A percentile compares a stretch with the other conserved stretches of the same genome.
phyloP scores from a whole-genome alignment of 139 green algal genomes.

The Astrephomene gubernaculifera region DNA sequence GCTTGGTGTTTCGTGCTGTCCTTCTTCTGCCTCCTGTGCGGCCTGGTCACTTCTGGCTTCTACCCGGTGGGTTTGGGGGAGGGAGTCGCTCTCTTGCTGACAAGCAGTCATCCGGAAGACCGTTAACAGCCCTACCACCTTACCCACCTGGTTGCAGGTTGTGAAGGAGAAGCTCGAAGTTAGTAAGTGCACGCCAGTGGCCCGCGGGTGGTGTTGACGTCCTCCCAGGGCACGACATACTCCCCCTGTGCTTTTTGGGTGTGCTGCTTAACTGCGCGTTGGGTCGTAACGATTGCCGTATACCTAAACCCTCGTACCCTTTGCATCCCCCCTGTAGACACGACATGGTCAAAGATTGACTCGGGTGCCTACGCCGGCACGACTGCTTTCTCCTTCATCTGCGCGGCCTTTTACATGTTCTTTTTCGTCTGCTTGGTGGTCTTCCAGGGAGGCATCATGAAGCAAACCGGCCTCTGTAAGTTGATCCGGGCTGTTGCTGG shows the following conservation, averaged over 20 bases:
- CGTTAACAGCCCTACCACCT: not conserved
- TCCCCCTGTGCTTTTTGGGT: too few species aligned
- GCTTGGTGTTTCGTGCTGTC: slow-evolving; percentile 64
- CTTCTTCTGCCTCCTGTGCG: slow-evolving; percentile 51
- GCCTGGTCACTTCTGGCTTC: slow-evolving; percentile 49
- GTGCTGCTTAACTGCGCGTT: too few species aligned
- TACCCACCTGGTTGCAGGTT: not conserved
- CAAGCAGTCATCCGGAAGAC: not conserved
- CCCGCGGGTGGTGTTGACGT: too few species aligned
- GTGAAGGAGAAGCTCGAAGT: not conserved
- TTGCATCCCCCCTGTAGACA: not conserved
- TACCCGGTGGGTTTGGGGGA: slow-evolving; percentile 7
- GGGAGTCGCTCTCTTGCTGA: not conserved
- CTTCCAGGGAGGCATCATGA: slow-evolving; percentile 51
- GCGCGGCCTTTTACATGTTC: slow-evolving; percentile 38
- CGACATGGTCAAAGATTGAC: slow-evolving; percentile 14
- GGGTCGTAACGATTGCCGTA: too few species aligned
- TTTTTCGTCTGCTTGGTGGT: slow-evolving; percentile 51
- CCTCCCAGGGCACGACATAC: too few species aligned
- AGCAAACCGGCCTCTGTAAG: slow-evolving; percentile 40
- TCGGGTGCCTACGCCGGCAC: slow-evolving; percentile 20
- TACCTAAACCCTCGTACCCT: too few species aligned
- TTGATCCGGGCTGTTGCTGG: too few species aligned
- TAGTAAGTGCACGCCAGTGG: slow-evolving; percentile 5
- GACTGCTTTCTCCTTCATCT: slow-evolving; percentile 41